Evolutionary conservation across 176 grass and related monocot genomes (phyloP), one percentile per base, ranked within the genome.

Genomic region (Rhynchospora breviuscula): DNA sequence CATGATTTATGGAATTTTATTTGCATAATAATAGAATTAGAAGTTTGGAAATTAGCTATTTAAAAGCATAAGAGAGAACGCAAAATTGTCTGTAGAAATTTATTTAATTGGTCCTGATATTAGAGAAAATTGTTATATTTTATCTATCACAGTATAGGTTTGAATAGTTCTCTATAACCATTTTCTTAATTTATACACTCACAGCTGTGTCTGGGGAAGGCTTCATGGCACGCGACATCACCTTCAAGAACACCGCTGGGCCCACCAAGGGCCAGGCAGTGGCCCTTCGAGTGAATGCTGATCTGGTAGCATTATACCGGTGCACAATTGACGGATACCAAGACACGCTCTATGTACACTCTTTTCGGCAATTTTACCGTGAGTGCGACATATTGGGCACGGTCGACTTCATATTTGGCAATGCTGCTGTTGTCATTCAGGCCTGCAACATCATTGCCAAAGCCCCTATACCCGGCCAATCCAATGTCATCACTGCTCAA

Each of bases 311-410:
- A 5, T 49, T 85, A 6, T 97, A 89, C 85, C 90, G 77, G 0
- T 97, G 94, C 88, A 86, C 67, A 73, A 84, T 97, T 10, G 84
- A 86, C 9, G 88, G 52, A 0, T 84, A 94, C 88, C 94, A 97
- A 86, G 94, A 97, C 85, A 81, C 87, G 10, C 90, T 97, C 21
- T 92, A 97, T 86, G 90, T 90, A 86, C 94, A 97, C 85, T 94
- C 94, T 3, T 88, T 91, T 81, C 88, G 94, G 0, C 94, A 94
- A 46, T 97, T 97, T 86, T 97, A 94, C 78, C 90, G 92, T 60
- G 92, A 97, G 67, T 97, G 94, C 77, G 61, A 85, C 85, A 84
- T 97, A 52, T 22, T 78, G 54, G 94, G 94, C 48, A 97, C 94
- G 13, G 85, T 97, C 7, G 94, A 97, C 85, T 71, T 87, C 78